These are phyloP conservation scores for Tetradesmus obliquus DNA, from an alignment of 139 green algal species.

Conservation along the genomic window DNA sequence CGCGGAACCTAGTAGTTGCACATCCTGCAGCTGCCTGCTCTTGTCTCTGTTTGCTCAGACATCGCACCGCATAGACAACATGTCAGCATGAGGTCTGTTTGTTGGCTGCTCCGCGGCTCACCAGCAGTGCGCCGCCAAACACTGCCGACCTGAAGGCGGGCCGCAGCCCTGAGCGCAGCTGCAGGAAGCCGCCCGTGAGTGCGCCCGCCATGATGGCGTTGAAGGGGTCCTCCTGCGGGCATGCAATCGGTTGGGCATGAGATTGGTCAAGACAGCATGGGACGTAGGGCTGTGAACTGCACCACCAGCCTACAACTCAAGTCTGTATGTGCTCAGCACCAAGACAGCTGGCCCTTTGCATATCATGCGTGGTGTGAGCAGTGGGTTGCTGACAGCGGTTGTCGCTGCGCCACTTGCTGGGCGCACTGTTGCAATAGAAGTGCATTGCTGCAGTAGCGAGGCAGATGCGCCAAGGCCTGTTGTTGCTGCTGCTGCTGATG, in stretches of 20 bases:
- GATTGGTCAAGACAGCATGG: too few relatives aligned
- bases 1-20: background rate
- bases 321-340: too few relatives aligned
- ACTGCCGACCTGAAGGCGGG: conserved; percentile 84
- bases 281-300: too few relatives aligned
- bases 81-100: background rate
- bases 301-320: too few relatives aligned
- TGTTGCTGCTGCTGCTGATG: background rate
- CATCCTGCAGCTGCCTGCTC: too few relatives aligned
- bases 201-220: conserved; percentile 92
- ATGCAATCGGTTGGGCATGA: background rate
- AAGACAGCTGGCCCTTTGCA: too few relatives aligned
- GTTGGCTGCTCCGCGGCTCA: conserved; percentile 31
- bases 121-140: conserved; percentile 95
- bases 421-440: too few relatives aligned
- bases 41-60: too few relatives aligned
- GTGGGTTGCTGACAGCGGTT: too few relatives aligned
- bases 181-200: conserved; percentile 94
- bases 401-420: too few relatives aligned
- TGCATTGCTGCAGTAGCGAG: conserved; percentile 58
- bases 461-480: background rate
- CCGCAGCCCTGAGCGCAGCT: conserved; percentile 86
- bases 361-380: too few relatives aligned
- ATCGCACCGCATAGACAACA: background rate
- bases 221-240: conserved; percentile 94